Evolutionary conservation across 108 stramenopile genomes (phyloP), one percentile per base, ranked within the genome.

Genomic region (Fragilariopsis cylindrus): DNA sequence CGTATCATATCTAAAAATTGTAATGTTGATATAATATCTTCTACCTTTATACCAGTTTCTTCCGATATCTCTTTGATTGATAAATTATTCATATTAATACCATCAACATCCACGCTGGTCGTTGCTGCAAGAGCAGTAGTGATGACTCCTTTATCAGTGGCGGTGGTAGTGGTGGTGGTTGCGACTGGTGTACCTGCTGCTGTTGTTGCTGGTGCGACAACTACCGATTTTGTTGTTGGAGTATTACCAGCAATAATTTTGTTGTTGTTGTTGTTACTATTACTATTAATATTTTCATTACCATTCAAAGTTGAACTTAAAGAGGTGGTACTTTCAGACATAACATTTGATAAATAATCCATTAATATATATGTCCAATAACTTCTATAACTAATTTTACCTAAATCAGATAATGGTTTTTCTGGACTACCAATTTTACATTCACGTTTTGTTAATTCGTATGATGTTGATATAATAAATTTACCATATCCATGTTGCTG

Each of bases 401-500:
- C 98, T 12, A 99, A 82, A 76, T 99, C 98, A 48, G 92, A 93
- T 15, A 99, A 82, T 5, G 98, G 98, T 78, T 99, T 99, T 81
- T 99, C 98, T 1, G 98, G 98, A 13, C 90, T 90, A 44, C 98
- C 98, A 0, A 95, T 88, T 86, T 96, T 98, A 7, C 83, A 84
- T 79, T 99, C 98, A 57, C 92, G 82, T 71, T 94, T 92, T 71
- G 87, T 85, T 18, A 95, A 80, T 74, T 95, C 99, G 81, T 99
- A 99, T 15, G 92, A 94, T 50, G 99, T 73, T 47, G 88, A 88
- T 64, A 99, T 99, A 67, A 99, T 96, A 79, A 99, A 96, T 82
- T 98, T 99, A 62, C 98, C 99, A 76, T 97, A 98, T 19, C 99
- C 99, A 65, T 92, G 91, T 71, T 98, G 87, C 80, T 99, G 99